Percentiles rank a stretch among this genome's conserved stretches.
phyloP scores from a whole-genome alignment of 1,139 yeast genomes.

The Cylindricascospora bacillispora region DNA sequence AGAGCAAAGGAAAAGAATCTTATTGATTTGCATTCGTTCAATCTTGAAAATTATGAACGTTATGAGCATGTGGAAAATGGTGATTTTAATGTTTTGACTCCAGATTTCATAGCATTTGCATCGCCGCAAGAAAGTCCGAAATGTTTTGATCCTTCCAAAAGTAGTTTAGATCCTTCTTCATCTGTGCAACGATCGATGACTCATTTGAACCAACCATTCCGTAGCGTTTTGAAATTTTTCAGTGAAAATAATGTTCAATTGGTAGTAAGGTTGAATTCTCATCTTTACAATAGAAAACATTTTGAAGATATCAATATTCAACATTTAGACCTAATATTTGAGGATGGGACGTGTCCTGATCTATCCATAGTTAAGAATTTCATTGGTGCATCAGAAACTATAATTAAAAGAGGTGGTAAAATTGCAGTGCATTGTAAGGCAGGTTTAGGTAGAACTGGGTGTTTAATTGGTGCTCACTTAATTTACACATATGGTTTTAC shows the following conservation, averaged over 20 bases:
- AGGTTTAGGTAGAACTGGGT: constrained; percentile 94
- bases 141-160: constrained; percentile 15
- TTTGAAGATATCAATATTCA: constrained; percentile 74
- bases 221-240: constrained; percentile 69
- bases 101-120: constrained; percentile 94
- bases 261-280: constrained; percentile 87
- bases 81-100: constrained; percentile 82
- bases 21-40: constrained; percentile 77
- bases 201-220: constrained; percentile 56
- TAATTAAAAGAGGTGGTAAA: constrained; percentile 71
- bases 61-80: constrained; percentile 96
- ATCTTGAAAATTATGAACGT: constrained; percentile 84
- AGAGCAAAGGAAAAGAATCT: constrained; percentile 91
- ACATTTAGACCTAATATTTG: constrained; percentile 91
- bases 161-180: constrained; percentile 12
- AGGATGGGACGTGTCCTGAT: constrained; percentile 96
- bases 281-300: constrained; percentile 71
- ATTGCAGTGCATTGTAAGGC: constrained; percentile 98
- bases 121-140: constrained; percentile 75
- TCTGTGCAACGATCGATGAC: background rate
- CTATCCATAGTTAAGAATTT: constrained; percentile 84
- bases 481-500: constrained; percentile 95
- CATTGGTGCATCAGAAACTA: constrained; percentile 88
- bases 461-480: constrained; percentile 91
- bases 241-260: constrained; percentile 61